phyloP scores from a whole-genome alignment of 2,329 filamentous ascomycete species.

The Alternaria ventricosa region DNA sequence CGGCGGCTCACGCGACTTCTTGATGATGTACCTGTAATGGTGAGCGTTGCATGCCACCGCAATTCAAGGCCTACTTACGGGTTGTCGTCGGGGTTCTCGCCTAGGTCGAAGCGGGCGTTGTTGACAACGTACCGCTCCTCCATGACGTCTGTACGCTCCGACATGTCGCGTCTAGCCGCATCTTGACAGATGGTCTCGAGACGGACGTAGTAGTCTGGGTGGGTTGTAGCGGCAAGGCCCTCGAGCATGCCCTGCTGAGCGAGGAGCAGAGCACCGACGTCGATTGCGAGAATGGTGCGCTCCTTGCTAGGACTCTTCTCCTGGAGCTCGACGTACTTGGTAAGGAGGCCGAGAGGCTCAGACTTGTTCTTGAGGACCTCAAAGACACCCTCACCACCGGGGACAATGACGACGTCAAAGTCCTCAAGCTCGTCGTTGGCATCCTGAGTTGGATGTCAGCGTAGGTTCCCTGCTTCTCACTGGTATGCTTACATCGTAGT shows the following conservation, averaged over 20 bases:
- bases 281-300: slow-evolving; percentile 80
- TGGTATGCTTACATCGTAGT: slow-evolving; percentile 61
- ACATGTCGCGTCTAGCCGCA: slow-evolving; percentile 70
- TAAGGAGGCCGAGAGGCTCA: slow-evolving; percentile 69
- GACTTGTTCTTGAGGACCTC: slow-evolving; percentile 70
- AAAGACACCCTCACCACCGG: slow-evolving; percentile 71
- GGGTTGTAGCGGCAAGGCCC: slow-evolving; percentile 81
- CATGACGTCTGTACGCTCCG: slow-evolving; percentile 81
- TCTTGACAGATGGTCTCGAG: slow-evolving; percentile 84
- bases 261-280: slow-evolving; percentile 79
- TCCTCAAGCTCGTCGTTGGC: slow-evolving; percentile 75
- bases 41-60: slow-evolving; percentile 47
- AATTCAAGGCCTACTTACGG: slow-evolving; percentile 25
- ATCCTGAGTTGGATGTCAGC: slow-evolving; percentile 52
- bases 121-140: slow-evolving; percentile 90
- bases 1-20: slow-evolving; percentile 57
- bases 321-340: slow-evolving; percentile 79
- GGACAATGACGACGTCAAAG: slow-evolving; percentile 79
- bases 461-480: background rate
- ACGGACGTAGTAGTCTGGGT: slow-evolving; percentile 79
- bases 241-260: slow-evolving; percentile 78
- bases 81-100: slow-evolving; percentile 79
- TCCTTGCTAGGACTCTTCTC: slow-evolving; percentile 79
- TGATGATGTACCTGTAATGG: slow-evolving; percentile 79
- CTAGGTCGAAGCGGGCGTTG: slow-evolving; percentile 84